A percentile compares a stretch with the other conserved stretches of the same genome.
phyloP scores from a whole-genome alignment of 2,329 filamentous ascomycete species.

The Aspergillus costaricaensis region DNA sequence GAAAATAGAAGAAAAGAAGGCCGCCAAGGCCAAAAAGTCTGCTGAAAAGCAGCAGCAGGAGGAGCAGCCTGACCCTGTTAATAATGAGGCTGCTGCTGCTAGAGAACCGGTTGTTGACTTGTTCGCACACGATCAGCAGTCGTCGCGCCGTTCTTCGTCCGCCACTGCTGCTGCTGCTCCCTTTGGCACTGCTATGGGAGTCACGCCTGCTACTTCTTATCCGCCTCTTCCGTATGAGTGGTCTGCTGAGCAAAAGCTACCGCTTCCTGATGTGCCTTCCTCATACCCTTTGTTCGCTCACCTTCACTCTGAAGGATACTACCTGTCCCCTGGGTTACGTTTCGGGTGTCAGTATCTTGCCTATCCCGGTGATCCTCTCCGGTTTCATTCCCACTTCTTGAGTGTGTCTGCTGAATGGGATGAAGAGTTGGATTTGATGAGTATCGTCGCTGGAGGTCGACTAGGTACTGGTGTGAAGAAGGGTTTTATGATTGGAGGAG shows the following conservation, averaged over 20 bases:
- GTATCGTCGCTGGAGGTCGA: conserved; percentile 81
- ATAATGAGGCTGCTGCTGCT: conserved; percentile 11
- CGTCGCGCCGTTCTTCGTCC: conserved; percentile 17
- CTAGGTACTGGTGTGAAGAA: conserved; percentile 96
- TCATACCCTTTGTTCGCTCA: conserved; percentile 78
- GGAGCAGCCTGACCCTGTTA: not conserved
- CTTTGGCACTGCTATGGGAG: conserved; percentile 30
- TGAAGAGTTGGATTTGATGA: conserved; percentile 78
- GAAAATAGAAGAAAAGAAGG: conserved; percentile 48
- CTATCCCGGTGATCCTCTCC: conserved; percentile 90
- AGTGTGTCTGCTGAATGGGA: conserved; percentile 85
- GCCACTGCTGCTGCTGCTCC: conserved; percentile 15
- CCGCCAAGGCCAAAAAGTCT: conserved; percentile 26
- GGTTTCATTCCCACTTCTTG: conserved; percentile 94
- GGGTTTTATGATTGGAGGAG: conserved; percentile 81
- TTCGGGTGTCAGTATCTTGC: conserved; percentile 95
- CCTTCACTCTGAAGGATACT: conserved; percentile 78
- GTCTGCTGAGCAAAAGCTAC: conserved; percentile 27
- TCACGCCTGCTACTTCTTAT: conserved; percentile 55
- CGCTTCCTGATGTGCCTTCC: conserved; percentile 41
- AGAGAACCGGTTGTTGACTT: conserved; percentile 24
- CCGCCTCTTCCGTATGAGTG: conserved; percentile 44
- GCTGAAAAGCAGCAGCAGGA: conserved; percentile 20
- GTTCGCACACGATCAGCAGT: conserved; percentile 23
- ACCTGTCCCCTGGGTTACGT: conserved; percentile 84